Conservation (phyloP, 495 filamentous ascomycete species). For the Pyronema omphalodes region DNA sequence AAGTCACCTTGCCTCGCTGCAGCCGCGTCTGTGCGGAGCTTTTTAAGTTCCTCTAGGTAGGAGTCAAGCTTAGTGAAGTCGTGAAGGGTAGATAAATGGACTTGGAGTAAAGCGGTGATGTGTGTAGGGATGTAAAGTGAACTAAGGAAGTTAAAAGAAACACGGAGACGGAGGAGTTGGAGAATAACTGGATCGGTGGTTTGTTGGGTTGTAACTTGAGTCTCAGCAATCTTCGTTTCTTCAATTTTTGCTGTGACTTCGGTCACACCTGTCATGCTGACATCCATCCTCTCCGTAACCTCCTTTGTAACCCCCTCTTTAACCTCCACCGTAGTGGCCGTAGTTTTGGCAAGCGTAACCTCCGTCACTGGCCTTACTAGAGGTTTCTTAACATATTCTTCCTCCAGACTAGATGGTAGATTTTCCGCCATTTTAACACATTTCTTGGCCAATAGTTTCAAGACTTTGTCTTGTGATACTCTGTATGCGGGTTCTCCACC, state of each 20-base stretch:
- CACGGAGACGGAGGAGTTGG: conserved; percentile 52
- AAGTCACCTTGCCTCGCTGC: conserved; percentile 54
- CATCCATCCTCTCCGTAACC: conserved; percentile 42
- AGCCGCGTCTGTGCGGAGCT: conserved; percentile 47
- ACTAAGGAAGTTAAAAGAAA: conserved; percentile 57
- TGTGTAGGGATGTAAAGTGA: conserved; percentile 45
- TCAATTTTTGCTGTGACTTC: conserved; percentile 13
- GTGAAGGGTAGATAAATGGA: conserved; percentile 28
- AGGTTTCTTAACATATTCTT: conserved; percentile 58
- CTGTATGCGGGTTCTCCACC: conserved; percentile 71
- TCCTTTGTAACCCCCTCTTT: conserved; percentile 31
- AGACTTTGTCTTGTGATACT: conserved; percentile 48
- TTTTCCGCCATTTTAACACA: conserved; percentile 46
- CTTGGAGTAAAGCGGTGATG: conserved; percentile 33
- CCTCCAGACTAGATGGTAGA: conserved; percentile 67
- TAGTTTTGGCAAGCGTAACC: neutral
- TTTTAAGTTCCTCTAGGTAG: conserved; percentile 44
- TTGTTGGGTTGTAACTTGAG: neutral
- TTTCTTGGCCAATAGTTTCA: conserved; percentile 49
- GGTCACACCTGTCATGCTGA: conserved; percentile 12
- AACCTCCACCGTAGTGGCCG: neutral
- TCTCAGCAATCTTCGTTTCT: neutral
- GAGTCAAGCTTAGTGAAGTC: conserved; percentile 53
- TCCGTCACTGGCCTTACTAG: conserved; percentile 43
- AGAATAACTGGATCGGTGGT: conserved; percentile 23